Conservation (phyloP, 192 early-diverging fungal genomes). For the Umbelopsis sp. region DNA sequence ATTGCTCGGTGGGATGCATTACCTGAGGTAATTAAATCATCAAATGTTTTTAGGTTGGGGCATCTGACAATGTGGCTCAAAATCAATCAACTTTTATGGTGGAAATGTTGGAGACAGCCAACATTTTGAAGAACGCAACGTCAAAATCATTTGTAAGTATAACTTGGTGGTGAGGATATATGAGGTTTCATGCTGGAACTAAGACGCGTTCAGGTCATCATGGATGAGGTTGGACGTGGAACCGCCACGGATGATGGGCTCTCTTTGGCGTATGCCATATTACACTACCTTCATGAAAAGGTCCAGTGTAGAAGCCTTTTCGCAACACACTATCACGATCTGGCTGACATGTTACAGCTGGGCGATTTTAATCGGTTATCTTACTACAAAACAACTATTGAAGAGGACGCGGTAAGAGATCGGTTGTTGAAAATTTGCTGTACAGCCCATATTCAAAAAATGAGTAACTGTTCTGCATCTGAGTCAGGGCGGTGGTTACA, state of each 20-base stretch:
- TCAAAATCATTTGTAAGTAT: conserved; percentile 54
- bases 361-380: background rate
- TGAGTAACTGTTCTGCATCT: conserved; percentile 9
- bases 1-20: background rate
- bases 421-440: background rate
- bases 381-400: conserved; percentile 23
- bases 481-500: conserved; percentile 21
- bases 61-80: conserved; percentile 28
- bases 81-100: conserved; percentile 65
- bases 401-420: conserved; percentile 19
- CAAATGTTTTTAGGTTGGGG: conserved; percentile 22
- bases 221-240: conserved; percentile 90
- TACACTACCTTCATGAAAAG: conserved; percentile 57
- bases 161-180: background rate
- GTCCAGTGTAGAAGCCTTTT: conserved; percentile 67
- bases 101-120: conserved; percentile 87
- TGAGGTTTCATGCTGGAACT: background rate
- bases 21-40: too few species aligned
- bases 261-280: conserved; percentile 70
- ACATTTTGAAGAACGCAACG: conserved; percentile 76
- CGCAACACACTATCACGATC: conserved; percentile 81
- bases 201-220: conserved; percentile 51
- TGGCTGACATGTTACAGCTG: conserved; percentile 39
- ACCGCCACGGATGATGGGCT: conserved; percentile 69
- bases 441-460: conserved; percentile 1